A percentile compares a stretch with the other conserved stretches of the same genome.
phyloP scores from a whole-genome alignment of 257 asterid genomes.

The Solanum ossicruentum region DNA sequence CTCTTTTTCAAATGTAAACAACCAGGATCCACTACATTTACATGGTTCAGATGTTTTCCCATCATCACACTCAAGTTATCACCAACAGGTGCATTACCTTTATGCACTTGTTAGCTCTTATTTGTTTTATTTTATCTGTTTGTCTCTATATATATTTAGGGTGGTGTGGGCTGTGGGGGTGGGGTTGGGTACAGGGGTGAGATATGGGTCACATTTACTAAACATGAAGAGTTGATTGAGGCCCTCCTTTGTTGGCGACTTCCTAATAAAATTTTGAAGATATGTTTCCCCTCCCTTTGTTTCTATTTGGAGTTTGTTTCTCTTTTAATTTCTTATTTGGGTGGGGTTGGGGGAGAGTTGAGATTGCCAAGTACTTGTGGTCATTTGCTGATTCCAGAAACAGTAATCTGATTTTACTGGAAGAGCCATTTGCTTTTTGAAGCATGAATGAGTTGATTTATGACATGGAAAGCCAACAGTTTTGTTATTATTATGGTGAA shows the following conservation, averaged over 20 bases:
- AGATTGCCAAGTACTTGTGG: neutral
- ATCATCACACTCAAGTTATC: conserved; percentile 66
- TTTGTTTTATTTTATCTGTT: neutral
- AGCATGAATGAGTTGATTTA: neutral
- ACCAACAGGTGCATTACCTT: conserved; percentile 52
- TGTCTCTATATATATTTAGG: neutral
- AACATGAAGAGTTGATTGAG: neutral
- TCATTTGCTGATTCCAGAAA: neutral
- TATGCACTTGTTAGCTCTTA: neutral
- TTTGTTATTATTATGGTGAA: neutral
- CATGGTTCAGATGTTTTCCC: conserved; percentile 89
- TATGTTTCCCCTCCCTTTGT: neutral
- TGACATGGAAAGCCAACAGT: neutral
- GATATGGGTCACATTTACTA: neutral
- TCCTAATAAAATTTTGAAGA: neutral
- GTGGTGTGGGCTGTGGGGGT: too few species aligned
- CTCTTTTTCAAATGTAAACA: conserved; percentile 30
- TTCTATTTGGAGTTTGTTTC: neutral
- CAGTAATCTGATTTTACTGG: neutral
- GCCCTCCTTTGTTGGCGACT: neutral
- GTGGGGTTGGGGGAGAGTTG: neutral
- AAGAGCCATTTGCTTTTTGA: neutral
- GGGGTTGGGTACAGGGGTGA: neutral
- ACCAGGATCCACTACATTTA: conserved; percentile 44
- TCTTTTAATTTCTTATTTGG: neutral